phyloP scores from a whole-genome alignment of 192 early-diverging fungal genomes.

The Helicostylum pulchrum region DNA sequence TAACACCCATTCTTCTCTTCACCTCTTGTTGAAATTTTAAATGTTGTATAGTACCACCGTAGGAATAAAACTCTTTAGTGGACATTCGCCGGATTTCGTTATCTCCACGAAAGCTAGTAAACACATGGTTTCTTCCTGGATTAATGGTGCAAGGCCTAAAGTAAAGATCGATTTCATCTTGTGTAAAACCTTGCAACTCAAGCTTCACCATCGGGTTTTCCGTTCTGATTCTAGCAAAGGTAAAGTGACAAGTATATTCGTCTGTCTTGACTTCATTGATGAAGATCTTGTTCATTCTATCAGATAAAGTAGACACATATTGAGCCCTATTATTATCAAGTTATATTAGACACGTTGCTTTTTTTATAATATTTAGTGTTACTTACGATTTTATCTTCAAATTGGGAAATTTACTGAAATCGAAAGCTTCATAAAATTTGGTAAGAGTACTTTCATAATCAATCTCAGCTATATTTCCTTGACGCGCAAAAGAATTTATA shows the following conservation, averaged over 20 bases:
- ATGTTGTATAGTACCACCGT: not conserved
- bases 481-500: not conserved
- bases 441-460: not conserved
- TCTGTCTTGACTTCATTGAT: not conserved
- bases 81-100: not conserved
- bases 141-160: not conserved
- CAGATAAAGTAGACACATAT: not conserved
- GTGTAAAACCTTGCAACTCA: not conserved
- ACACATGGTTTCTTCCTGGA: not conserved
- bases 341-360: not conserved
- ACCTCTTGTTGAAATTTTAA: not conserved
- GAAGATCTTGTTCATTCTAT: not conserved
- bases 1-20: not conserved
- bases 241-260: not conserved
- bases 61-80: not conserved
- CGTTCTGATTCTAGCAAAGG: not conserved
- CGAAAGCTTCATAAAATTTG: not conserved
- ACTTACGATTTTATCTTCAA: not conserved
- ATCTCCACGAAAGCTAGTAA: not conserved
- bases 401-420: not conserved
- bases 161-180: not conserved
- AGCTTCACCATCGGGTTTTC: not conserved
- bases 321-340: not conserved
- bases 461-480: not conserved
- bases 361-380: not conserved